A percentile compares a stretch with the other conserved stretches of the same genome.
phyloP scores from a whole-genome alignment of 2,329 filamentous ascomycete genomes.

The Arthrobotrys iridis region DNA sequence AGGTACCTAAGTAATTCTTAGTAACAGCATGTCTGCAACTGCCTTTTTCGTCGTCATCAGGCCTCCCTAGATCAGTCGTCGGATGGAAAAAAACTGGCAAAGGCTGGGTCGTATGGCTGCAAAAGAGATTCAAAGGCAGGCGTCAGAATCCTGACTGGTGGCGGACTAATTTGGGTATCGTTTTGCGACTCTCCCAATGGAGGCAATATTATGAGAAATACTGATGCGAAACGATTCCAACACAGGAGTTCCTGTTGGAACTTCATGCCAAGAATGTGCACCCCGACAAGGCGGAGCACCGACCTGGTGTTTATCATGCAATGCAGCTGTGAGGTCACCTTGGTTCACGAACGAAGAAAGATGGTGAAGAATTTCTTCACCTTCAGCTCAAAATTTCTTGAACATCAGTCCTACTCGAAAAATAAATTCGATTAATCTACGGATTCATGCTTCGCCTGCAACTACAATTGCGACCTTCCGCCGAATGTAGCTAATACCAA shows the following conservation, averaged over 20 bases:
- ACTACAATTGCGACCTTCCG: neutral
- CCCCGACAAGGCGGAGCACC: neutral
- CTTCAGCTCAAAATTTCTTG: neutral
- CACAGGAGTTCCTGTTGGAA: constrained; percentile 16
- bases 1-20: neutral
- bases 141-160: neutral
- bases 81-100: neutral
- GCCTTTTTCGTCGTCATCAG: constrained; percentile 6
- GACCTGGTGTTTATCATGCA: constrained; percentile 6
- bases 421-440: neutral
- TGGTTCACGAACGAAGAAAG: neutral
- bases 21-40: neutral
- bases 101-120: neutral
- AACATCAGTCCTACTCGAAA: neutral
- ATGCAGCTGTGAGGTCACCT: constrained; percentile 1
- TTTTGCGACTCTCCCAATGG: neutral
- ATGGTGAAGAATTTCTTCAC: neutral
- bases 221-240: constrained; percentile 10
- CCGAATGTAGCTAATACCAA: neutral
- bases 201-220: constrained; percentile 5
- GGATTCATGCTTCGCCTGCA: constrained; percentile 2
- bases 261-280: constrained; percentile 12
- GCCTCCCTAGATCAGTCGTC: neutral
- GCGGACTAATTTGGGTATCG: constrained; percentile 9
- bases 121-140: neutral